Percentiles rank a stretch among this genome's conserved stretches.
Conservation (phyloP, 2,329 filamentous ascomycete genomes). For the Fusarium denticulatum region DNA sequence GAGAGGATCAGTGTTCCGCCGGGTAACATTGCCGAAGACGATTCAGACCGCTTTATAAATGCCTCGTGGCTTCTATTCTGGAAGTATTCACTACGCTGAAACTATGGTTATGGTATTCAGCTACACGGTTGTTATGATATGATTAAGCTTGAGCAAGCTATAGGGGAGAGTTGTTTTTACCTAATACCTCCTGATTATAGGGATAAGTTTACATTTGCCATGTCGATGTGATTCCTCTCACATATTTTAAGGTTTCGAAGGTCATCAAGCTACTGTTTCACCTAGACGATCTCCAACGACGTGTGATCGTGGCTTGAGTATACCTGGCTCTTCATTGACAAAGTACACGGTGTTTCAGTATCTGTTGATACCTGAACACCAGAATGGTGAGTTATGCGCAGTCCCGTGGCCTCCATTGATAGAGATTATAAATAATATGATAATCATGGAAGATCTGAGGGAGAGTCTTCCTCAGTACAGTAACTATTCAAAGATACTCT, state of each 20-base stretch:
- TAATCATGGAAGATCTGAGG: not conserved
- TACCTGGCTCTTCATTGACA: not conserved
- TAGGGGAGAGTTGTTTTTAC: not conserved
- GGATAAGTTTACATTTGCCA: no score
- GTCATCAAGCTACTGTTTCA: not conserved
- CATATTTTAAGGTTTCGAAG: not conserved
- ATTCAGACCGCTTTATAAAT: not conserved
- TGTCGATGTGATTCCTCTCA: not conserved
- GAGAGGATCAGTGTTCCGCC: not conserved
- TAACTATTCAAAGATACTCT: not conserved
- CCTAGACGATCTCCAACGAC: not conserved
- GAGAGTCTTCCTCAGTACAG: not conserved
- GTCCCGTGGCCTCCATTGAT: not conserved
- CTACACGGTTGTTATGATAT: not conserved
- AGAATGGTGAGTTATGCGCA: not conserved
- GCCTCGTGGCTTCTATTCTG: not conserved
- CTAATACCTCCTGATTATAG: no score
- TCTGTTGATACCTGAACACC: not conserved
- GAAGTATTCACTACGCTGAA: not conserved
- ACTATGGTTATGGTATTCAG: not conserved
- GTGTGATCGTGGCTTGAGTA: not conserved
- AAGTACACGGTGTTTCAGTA: not conserved
- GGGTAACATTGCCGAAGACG: not conserved
- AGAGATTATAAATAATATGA: not conserved
- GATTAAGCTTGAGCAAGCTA: not conserved